A percentile compares a stretch with the other conserved stretches of the same genome.
Conservation (phyloP, 2,329 filamentous ascomycete genomes). For the Claviceps sp. region DNA sequence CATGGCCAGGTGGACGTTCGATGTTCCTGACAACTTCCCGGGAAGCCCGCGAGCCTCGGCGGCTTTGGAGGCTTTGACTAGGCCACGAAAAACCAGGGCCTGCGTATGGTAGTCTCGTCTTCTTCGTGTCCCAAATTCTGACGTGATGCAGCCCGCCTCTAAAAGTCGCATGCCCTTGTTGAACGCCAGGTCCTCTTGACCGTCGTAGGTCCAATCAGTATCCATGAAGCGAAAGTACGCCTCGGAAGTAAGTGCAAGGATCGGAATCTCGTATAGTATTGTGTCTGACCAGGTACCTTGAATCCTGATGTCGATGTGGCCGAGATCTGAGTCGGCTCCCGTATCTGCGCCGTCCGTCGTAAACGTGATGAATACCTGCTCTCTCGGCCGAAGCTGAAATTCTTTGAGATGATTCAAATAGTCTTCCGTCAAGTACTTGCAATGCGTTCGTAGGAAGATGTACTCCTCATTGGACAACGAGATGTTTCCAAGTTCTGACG, state of each 20-base stretch:
- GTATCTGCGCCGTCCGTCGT: slow-evolving; percentile 40
- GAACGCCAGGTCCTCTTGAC: slow-evolving; percentile 74
- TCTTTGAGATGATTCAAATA: slow-evolving; percentile 74
- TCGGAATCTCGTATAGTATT: slow-evolving; percentile 93
- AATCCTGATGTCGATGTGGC: slow-evolving; percentile 64
- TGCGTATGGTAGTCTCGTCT: slow-evolving; percentile 92
- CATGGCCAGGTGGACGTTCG: slow-evolving; percentile 96
- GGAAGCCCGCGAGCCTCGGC: slow-evolving; percentile 48
- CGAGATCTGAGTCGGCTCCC: slow-evolving; percentile 50
- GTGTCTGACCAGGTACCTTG: slow-evolving; percentile 85
- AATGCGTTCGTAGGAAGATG: slow-evolving; percentile 62
- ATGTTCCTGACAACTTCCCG: slow-evolving; percentile 75
- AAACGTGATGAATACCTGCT: slow-evolving; percentile 67
- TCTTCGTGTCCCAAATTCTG: slow-evolving; percentile 84
- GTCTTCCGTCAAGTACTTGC: slow-evolving; percentile 62
- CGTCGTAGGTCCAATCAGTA: slow-evolving; percentile 77
- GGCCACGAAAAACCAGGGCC: slow-evolving; percentile 74
- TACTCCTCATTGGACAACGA: slow-evolving; percentile 68
- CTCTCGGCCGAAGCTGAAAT: slow-evolving; percentile 67
- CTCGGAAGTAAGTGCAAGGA: slow-evolving; percentile 84
- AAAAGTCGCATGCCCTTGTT: slow-evolving; percentile 68
- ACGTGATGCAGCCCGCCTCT: slow-evolving; percentile 74
- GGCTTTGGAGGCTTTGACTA: slow-evolving; percentile 67
- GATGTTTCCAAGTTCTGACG: slow-evolving; percentile 66
- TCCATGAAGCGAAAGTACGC: slow-evolving; percentile 97